Percentiles rank a stretch among this genome's conserved stretches.
These are phyloP conservation scores for Jacaranda mimosifolia DNA, from an alignment of 257 asterid genomes.

Conservation along the genomic window DNA sequence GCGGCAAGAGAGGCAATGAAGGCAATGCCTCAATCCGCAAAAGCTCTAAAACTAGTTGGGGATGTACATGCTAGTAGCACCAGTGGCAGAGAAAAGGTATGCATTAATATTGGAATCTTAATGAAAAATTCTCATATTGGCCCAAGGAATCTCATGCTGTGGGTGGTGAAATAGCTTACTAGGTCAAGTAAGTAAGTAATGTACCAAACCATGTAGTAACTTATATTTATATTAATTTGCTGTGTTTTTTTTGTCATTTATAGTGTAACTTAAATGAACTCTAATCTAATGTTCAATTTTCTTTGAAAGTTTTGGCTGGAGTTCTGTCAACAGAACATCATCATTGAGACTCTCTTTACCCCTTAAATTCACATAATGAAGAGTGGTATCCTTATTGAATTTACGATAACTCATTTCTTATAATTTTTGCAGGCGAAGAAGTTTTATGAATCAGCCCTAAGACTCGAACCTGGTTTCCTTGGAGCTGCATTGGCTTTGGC, in stretches of 20 bases:
- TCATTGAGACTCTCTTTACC: neutral
- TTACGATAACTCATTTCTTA: neutral
- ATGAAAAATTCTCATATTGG: neutral
- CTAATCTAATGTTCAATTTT: no score
- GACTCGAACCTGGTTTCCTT: slow-evolving; percentile 96
- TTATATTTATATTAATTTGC: neutral
- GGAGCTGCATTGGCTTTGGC: slow-evolving; percentile 99
- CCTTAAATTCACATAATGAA: neutral
- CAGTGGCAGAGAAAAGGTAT: slow-evolving; percentile 89
- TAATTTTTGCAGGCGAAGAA: slow-evolving; percentile 76
- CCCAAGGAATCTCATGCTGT: neutral
- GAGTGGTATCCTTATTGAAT: neutral
- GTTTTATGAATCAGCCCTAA: slow-evolving; percentile 95
- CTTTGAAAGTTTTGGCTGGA: no score
- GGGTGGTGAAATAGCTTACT: slow-evolving; percentile 7
- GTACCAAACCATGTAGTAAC: neutral
- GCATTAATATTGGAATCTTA: slow-evolving; percentile 5
- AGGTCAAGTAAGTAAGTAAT: neutral
- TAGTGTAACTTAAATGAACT: no score
- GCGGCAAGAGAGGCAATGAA: slow-evolving; percentile 99
- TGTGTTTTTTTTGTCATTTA: neutral
- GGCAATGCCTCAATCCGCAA: slow-evolving; percentile 98
- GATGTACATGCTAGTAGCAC: slow-evolving; percentile 96
- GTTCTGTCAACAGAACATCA: neutral
- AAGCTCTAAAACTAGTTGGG: slow-evolving; percentile 95